Evolutionary conservation across 2,329 filamentous ascomycete species (phyloP).

Genomic region (Teratosphaeria viscida): DNA sequence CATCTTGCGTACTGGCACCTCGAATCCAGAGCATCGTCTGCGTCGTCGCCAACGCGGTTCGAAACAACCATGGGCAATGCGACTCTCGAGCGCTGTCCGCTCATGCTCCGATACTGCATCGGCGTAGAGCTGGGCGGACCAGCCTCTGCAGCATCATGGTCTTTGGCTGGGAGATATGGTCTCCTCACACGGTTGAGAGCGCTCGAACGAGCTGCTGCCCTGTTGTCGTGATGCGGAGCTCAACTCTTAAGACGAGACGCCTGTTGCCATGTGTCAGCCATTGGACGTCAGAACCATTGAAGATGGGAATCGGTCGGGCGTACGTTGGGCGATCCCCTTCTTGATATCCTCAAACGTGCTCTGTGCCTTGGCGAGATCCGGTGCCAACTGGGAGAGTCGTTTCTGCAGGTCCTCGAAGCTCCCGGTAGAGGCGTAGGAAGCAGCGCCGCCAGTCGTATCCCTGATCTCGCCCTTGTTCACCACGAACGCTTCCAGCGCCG

Average conservation of each 20-base stretch:
- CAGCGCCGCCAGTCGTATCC: not conserved
- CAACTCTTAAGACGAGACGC: not conserved
- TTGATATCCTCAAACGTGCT: not conserved
- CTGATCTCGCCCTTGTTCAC: constrained; percentile 83
- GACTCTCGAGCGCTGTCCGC: too few relatives aligned
- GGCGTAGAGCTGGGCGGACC: too few relatives aligned
- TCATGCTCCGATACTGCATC: too few relatives aligned
- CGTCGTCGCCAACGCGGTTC: too few relatives aligned
- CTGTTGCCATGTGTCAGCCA: not conserved
- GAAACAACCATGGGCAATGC: too few relatives aligned
- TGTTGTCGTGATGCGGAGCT: not conserved
- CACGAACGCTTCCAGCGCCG: constrained; percentile 76
- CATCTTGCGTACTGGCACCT: too few relatives aligned
- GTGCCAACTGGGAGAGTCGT: not conserved
- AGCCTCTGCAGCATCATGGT: too few relatives aligned
- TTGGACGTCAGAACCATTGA: not conserved
- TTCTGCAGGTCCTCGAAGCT: constrained; percentile 1
- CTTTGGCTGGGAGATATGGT: not conserved
- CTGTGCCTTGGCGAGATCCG: not conserved
- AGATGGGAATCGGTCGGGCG: not conserved
- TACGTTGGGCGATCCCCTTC: not conserved
- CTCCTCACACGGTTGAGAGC: not conserved
- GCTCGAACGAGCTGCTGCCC: not conserved
- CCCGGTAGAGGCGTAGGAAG: not conserved
- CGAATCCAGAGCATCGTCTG: too few relatives aligned